Percentiles rank a stretch among this genome's conserved stretches.
Conservation (phyloP, 2,329 filamentous ascomycete genomes). For the Alternaria solani region DNA sequence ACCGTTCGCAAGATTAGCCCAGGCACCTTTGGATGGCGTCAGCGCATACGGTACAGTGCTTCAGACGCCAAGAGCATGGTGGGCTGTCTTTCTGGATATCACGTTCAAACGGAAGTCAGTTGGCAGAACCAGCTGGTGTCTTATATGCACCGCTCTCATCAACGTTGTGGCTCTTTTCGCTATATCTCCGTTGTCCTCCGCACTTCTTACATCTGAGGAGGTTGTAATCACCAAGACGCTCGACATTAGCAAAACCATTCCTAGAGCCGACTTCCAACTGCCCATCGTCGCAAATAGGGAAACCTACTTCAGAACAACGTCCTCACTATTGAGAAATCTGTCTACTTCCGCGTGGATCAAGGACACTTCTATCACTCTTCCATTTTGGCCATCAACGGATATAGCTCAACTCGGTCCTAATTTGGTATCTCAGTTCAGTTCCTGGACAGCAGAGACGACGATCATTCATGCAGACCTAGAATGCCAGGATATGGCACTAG, state of each 20-base stretch:
- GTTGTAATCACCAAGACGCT: not conserved
- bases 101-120: too few species aligned
- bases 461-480: not conserved
- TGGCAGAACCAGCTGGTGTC: slow-evolving; percentile 19
- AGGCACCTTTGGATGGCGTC: slow-evolving; percentile 15
- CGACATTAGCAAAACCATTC: slow-evolving; percentile 11
- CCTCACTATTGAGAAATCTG: slow-evolving; percentile 17
- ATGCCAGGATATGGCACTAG: slow-evolving; percentile 23
- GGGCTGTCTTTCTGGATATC: slow-evolving; percentile 16
- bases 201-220: slow-evolving; percentile 25
- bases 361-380: slow-evolving; percentile 19
- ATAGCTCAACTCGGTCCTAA: slow-evolving; percentile 14
- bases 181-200: slow-evolving; percentile 27
- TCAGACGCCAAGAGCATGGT: slow-evolving; percentile 24
- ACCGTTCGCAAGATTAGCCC: slow-evolving; percentile 27
- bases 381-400: slow-evolving; percentile 26
- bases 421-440: slow-evolving; percentile 6
- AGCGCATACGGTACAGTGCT: slow-evolving; percentile 22
- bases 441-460: slow-evolving; percentile 23
- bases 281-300: slow-evolving; percentile 13
- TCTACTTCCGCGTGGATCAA: slow-evolving; percentile 27
- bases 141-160: slow-evolving; percentile 14
- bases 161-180: slow-evolving; percentile 17
- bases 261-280: not conserved
- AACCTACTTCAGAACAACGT: slow-evolving; percentile 25